A percentile compares a stretch with the other conserved stretches of the same genome.
These are phyloP conservation scores for Pseudogymnoascus sp. DNA, from an alignment of 2,329 filamentous ascomycete genomes.

Conservation along the genomic window DNA sequence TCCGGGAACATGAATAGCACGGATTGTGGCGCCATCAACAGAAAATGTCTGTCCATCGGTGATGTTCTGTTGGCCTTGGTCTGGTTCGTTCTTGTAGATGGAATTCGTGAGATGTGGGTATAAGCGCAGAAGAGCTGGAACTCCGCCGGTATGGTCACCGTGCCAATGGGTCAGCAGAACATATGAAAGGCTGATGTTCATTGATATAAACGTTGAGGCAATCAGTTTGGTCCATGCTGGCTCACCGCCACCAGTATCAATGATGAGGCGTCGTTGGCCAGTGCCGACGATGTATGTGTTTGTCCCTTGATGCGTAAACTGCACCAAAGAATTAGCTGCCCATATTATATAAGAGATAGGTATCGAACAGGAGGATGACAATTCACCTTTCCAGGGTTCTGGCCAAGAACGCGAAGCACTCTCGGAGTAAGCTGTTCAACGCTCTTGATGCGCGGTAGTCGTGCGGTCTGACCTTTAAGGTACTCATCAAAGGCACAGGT, in stretches of 20 bases:
- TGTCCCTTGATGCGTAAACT: constrained; percentile 62
- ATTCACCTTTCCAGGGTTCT: constrained; percentile 77
- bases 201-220: constrained; percentile 40
- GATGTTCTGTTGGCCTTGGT: constrained; percentile 45
- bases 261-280: constrained; percentile 65
- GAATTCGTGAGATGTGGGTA: constrained; percentile 48
- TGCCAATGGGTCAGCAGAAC: constrained; percentile 77
- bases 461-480: constrained; percentile 47
- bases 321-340: constrained; percentile 56
- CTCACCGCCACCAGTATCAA: constrained; percentile 67
- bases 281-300: constrained; percentile 91
- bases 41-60: constrained; percentile 44
- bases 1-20: constrained; percentile 59
- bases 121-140: constrained; percentile 57
- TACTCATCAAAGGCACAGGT: constrained; percentile 10
- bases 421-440: constrained; percentile 71
- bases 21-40: constrained; percentile 58
- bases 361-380: constrained; percentile 3
- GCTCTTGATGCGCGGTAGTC: constrained; percentile 58
- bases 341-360: constrained; percentile 55
- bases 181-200: constrained; percentile 53
- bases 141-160: constrained; percentile 71
- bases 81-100: constrained; percentile 60
- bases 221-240: constrained; percentile 59
- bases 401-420: constrained; percentile 78